Percentiles rank a stretch among this genome's conserved stretches.
Evolutionary conservation across 768 basidiomycete species (phyloP).

Genomic region (Rhodosporidiobolus odoratus): DNA sequence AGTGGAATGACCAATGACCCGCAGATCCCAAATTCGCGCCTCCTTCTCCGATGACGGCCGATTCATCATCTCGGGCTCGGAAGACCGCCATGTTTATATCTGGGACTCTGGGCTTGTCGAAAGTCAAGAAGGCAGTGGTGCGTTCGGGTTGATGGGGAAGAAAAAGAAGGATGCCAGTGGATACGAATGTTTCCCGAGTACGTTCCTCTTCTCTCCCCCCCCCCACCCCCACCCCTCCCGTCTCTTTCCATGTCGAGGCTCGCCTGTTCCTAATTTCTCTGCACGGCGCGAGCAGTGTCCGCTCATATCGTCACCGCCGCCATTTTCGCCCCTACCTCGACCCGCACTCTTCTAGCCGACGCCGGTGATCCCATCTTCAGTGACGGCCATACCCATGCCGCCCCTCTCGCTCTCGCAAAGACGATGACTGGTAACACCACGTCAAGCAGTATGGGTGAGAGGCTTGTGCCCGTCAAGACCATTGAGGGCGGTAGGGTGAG

Average conservation of each 20-base stretch:
- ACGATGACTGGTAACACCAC: constrained; percentile 1
- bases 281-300: constrained; percentile 9
- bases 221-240: background rate
- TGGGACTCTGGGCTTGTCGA: too few species aligned
- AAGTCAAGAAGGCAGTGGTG: background rate
- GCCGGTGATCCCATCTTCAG: constrained; percentile 37
- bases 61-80: constrained; percentile 41
- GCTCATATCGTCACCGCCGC: constrained; percentile 41
- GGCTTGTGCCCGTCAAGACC: background rate
- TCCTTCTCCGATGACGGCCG: constrained; percentile 39
- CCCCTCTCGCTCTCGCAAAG: background rate
- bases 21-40: constrained; percentile 36
- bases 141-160: constrained; percentile 3
- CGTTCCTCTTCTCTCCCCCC: background rate
- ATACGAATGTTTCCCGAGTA: constrained; percentile 31
- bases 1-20: too few species aligned
- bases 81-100: too few species aligned
- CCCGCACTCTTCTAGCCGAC: constrained; percentile 29
- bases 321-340: constrained; percentile 37
- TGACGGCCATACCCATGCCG: constrained; percentile 20
- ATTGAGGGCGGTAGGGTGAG: background rate
- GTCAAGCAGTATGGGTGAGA: background rate
- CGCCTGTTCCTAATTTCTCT: background rate
- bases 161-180: constrained; percentile 25
- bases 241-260: background rate